Conservation (phyloP, 192 early-diverging fungal species). For the Funneliformis geosporum region DNA sequence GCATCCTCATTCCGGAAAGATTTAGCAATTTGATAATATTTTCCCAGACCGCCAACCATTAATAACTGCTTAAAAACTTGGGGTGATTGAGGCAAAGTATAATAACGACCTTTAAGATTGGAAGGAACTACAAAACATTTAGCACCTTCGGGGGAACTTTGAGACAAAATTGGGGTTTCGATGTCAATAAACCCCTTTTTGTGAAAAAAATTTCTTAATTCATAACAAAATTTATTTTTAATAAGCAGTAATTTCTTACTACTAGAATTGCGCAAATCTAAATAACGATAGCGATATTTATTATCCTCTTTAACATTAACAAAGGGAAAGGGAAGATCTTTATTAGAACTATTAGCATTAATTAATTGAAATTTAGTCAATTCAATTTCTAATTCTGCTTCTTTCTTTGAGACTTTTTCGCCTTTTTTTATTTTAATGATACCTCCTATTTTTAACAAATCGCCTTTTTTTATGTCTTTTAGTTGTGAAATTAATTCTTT, state of each 20-base stretch:
- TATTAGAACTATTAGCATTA: neutral
- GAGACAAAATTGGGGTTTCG: constrained; percentile 3
- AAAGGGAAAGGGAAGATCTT: neutral
- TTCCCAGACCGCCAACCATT: neutral
- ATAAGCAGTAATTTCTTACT: neutral
- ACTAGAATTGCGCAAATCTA: neutral
- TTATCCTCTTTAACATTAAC: neutral
- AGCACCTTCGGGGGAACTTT: constrained; percentile 6
- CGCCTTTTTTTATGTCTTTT: neutral
- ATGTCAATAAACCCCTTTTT: neutral
- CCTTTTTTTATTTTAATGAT: neutral
- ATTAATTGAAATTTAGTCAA: neutral
- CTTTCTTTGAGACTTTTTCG: neutral
- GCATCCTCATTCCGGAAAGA: neutral
- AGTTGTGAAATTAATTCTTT: neutral
- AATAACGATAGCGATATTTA: constrained; percentile 1
- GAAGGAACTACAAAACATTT: neutral
- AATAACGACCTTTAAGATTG: neutral
- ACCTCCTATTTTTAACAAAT: neutral
- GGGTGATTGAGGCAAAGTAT: neutral
- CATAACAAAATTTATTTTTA: neutral
- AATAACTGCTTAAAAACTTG: neutral
- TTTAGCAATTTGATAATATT: neutral
- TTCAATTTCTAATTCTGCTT: neutral
- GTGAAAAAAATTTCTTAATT: neutral